Evolutionary conservation across 2,329 filamentous ascomycete species (phyloP), one percentile per base, ranked within the genome.

Genomic region (Xylaria sp.): DNA sequence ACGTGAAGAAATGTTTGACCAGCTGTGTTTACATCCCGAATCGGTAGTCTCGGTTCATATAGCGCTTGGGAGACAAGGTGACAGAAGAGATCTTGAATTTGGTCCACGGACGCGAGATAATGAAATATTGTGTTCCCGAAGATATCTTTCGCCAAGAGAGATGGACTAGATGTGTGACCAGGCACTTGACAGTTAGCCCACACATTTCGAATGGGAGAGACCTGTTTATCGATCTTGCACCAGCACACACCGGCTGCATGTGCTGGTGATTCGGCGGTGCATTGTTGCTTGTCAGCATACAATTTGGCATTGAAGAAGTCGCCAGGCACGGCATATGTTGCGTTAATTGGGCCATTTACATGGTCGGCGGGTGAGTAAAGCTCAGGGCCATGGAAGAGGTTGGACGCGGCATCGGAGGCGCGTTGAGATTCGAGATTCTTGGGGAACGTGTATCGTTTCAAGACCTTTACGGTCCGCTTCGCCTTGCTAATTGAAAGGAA

Each of bases 121-220:
- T 89, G 87, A 37, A 87, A 86, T 54, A 86, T 81, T 5, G 81
- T 87, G 48, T 87, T 85, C 0, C 87, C 87, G 69, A 87, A 88
- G 46, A 81, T 75, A 70, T 89, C 87, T 15, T 78, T 76, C 1
- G 76, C 73, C 23, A 78, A 78, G 34, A 86, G 61, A 60, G 79
- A 73, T 25, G 82, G 76, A 44, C 74, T 37, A 9, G 73, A 58
- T 25, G 67, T 59, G 1, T 70, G 57, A 6, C 79, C 56, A 12
- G 85, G 69, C 2, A 75, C 66, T 0, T 54, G 65, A 13, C 82
- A 73, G 9, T 41, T 63, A 44, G 68, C 55, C 73, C 73, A 75
- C 46, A 66, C 52, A 28, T 48, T 60, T 48, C 64, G 71, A 20
- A 58, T 61, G 7, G 52, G 37, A 20, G 23, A 50, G 25, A 75